These are phyloP conservation scores for Patellifolia procumbens DNA, from an alignment of 179 eudicot species.

Conservation along the genomic window DNA sequence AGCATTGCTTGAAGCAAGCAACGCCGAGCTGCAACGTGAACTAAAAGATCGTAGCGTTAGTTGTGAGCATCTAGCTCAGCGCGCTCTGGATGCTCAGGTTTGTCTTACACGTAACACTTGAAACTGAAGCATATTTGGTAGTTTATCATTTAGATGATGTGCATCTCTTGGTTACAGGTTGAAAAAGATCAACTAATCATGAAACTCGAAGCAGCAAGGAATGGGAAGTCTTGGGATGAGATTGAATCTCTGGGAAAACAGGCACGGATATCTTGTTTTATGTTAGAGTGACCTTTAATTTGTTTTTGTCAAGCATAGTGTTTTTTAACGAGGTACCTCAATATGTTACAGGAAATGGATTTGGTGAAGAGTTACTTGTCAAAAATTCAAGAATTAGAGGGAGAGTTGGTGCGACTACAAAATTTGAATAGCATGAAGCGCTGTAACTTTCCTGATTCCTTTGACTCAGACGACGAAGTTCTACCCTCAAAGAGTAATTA, in stretches of 20 bases:
- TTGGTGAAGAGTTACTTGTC: conserved; percentile 66
- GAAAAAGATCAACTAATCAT: conserved; percentile 74
- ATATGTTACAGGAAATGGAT: conserved; percentile 53
- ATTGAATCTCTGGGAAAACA: conserved; percentile 55
- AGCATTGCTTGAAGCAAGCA: conserved; percentile 87
- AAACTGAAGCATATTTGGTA: not conserved
- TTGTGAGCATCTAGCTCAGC: conserved; percentile 73
- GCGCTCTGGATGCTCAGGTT: conserved; percentile 95
- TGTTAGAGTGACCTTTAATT: not conserved
- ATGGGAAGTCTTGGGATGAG: conserved; percentile 85
- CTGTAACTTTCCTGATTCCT: conserved; percentile 40
- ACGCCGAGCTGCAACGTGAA: conserved; percentile 68
- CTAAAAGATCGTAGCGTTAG: conserved; percentile 65
- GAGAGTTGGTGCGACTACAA: conserved; percentile 58
- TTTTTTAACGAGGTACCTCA: not conserved
- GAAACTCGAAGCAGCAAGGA: conserved; percentile 79
- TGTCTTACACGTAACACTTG: conserved; percentile 9
- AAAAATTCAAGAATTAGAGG: conserved; percentile 82
- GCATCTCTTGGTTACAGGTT: conserved; percentile 44
- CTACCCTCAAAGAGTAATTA: conserved; percentile 45
- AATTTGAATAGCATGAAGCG: conserved; percentile 42
- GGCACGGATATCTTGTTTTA: conserved; percentile 39
- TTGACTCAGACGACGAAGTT: conserved; percentile 62
- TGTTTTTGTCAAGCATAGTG: not conserved
- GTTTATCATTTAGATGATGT: conserved; percentile 7